Base-by-base conservation (phyloP, 169 alveolate species). In the Plasmodium falciparum region DNA sequence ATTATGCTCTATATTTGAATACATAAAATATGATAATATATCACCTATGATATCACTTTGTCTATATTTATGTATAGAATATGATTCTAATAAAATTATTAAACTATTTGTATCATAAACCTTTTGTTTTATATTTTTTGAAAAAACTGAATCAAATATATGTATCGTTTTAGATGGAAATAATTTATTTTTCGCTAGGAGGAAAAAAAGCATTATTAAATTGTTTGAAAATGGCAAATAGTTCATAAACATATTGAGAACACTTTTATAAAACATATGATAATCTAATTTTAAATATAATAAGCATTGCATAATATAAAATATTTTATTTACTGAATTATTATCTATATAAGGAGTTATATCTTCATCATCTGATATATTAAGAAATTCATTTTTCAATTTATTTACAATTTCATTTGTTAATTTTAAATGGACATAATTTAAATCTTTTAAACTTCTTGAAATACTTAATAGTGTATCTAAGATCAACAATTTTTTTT, bases 181-280 rank as follows among this genome's bases (percentile, higher is more conserved):
- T 50, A 78, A 59, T n/a, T 78, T 78, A 66, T 78, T 78, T 66
- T 78, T 78, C 49, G 73, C 49, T 24, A 78, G 24, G 13, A 78
- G 15, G 49, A 65, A 78, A 45, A 78, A 78, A 67, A 78, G 12
- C 52, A 65, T 26, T 59, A 78, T 56, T 47, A 78, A 78, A 59
- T 66, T 78, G 26, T 54, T 70, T 47, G 29, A 67, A 2, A 7
- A 7, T 17, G 39, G 39, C 8, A 78, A 59, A 45, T 39, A 24
- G 9, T 52, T 15, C 22, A 29, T 63, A 66, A 47, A 78, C 6
- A 20, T 66, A 58, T 78, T 78, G 45, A 78, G 29, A 12, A 78
- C 54, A 59, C 71, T 65, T 65, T 78, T 78, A 58, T 78, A 78
- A 9, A 78, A 70, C 89, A 78, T 78, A 43, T 78, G 89, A 66